These are phyloP conservation scores for Mrakia frigida DNA, from an alignment of 768 basidiomycete species.

Conservation along the genomic window DNA sequence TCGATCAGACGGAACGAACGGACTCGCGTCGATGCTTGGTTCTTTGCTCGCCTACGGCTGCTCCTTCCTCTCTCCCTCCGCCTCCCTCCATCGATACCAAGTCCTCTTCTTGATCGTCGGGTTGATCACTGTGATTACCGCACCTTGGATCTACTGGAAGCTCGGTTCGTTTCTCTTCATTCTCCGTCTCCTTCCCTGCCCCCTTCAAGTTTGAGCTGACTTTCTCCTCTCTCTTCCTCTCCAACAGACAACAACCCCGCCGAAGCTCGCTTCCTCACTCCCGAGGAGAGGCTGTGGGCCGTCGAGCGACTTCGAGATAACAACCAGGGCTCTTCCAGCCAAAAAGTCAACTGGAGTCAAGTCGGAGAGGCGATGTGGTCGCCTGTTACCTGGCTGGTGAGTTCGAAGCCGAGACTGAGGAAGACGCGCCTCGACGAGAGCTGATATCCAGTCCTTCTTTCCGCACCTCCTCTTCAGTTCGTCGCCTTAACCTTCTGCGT, in stretches of 20 bases:
- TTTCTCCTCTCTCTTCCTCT: too few species aligned
- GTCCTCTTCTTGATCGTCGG: conserved; percentile 52
- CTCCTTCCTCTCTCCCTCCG: conserved; percentile 45
- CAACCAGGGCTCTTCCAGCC: conserved; percentile 14
- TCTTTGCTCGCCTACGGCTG: conserved; percentile 49
- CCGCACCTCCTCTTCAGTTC: neutral
- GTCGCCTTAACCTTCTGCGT: conserved; percentile 28
- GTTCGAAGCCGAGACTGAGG: neutral
- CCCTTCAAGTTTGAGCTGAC: too few species aligned
- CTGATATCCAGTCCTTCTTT: neutral
- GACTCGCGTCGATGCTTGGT: conserved; percentile 49
- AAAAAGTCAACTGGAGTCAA: conserved; percentile 35
- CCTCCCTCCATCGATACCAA: conserved; percentile 47
- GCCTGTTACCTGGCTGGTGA: conserved; percentile 30
- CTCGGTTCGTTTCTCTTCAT: too few species aligned
- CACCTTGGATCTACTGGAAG: conserved; percentile 31
- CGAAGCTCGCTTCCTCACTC: conserved; percentile 35
- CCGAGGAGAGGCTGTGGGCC: conserved; percentile 37
- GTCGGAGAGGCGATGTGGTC: conserved; percentile 30
- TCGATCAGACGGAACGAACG: conserved; percentile 49
- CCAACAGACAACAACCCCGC: conserved; percentile 35
- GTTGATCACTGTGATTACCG: conserved; percentile 46
- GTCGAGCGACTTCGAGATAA: conserved; percentile 38
- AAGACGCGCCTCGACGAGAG: neutral
- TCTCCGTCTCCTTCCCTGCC: too few species aligned